Evolutionary conservation across 495 filamentous ascomycete genomes (phyloP).

Genomic region (Podospora bellae-mahoneyi): DNA sequence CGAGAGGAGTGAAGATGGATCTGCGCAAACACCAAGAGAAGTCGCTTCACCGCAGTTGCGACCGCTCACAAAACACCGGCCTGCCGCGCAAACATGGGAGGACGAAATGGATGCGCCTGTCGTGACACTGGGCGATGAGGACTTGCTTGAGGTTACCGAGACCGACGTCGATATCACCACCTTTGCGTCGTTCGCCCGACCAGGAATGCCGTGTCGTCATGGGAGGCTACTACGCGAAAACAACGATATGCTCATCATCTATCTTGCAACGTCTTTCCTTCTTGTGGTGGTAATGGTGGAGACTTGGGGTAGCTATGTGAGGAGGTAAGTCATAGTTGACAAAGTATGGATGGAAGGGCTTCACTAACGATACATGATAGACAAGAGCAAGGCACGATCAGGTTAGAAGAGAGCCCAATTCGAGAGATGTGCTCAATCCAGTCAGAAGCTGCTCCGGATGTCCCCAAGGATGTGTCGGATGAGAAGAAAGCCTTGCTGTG

Average conservation of each 20-base stretch:
- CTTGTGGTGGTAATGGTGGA: slow-evolving; percentile 37
- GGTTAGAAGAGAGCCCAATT: slow-evolving; percentile 17
- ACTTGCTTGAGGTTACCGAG: slow-evolving; percentile 11
- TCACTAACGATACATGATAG: neutral
- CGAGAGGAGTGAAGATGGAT: neutral
- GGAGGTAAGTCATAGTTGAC: neutral
- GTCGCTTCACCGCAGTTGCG: neutral
- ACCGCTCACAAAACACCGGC: slow-evolving; percentile 13
- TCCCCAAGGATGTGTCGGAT: neutral
- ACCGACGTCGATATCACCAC: slow-evolving; percentile 4
- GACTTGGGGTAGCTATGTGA: slow-evolving; percentile 26
- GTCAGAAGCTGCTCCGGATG: neutral
- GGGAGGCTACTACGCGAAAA: slow-evolving; percentile 28
- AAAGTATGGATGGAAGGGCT: neutral
- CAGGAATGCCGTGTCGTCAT: slow-evolving; percentile 17
- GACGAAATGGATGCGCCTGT: neutral
- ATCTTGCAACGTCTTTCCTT: slow-evolving; percentile 35
- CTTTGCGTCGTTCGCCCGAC: slow-evolving; percentile 2
- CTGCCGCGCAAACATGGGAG: neutral
- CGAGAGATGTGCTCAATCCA: neutral
- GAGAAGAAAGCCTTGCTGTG: neutral
- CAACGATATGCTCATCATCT: slow-evolving; percentile 40
- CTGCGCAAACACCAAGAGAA: neutral
- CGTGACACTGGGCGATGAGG: slow-evolving; percentile 18
- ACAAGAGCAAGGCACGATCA: slow-evolving; percentile 23